These are phyloP conservation scores for Brassica napus DNA, from an alignment of 345 rosid species.

Conservation along the genomic window DNA sequence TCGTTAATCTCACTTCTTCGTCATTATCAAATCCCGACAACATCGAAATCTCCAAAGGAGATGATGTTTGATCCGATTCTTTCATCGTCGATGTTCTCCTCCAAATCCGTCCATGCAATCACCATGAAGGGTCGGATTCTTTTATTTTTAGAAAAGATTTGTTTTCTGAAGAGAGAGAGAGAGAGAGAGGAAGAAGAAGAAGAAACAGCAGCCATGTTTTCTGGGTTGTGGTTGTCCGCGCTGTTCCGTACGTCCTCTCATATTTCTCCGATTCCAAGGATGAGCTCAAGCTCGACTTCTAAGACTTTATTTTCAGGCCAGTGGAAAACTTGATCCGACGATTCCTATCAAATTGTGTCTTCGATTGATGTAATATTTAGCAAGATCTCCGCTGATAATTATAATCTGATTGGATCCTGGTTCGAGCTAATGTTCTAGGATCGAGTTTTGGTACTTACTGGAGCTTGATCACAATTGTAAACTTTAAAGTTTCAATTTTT, in stretches of 20 bases:
- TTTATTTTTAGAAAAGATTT: no score
- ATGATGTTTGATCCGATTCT: no score
- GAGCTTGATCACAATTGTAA: background rate
- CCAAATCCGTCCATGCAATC: no score
- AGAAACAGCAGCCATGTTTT: no score
- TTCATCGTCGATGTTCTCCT: no score
- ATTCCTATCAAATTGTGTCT: background rate
- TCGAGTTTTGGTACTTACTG: background rate
- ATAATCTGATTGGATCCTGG: background rate
- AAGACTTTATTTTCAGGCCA: slow-evolving; percentile 26
- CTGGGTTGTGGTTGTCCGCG: slow-evolving; percentile 65
- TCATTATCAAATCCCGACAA: no score
- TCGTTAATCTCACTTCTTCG: no score
- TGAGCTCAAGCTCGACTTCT: slow-evolving; percentile 78
- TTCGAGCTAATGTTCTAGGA: background rate
- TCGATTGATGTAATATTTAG: background rate
- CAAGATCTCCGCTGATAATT: no score
- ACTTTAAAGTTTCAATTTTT: background rate
- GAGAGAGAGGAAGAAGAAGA: no score
- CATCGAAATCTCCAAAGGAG: no score
- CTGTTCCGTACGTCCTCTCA: slow-evolving; percentile 70
- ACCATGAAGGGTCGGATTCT: no score
- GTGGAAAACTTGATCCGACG: background rate
- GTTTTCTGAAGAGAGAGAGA: no score
- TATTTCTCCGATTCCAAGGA: slow-evolving; percentile 62